Conservation (phyloP, 1,139 yeast genomes). For the Yarrowia galli region DNA sequence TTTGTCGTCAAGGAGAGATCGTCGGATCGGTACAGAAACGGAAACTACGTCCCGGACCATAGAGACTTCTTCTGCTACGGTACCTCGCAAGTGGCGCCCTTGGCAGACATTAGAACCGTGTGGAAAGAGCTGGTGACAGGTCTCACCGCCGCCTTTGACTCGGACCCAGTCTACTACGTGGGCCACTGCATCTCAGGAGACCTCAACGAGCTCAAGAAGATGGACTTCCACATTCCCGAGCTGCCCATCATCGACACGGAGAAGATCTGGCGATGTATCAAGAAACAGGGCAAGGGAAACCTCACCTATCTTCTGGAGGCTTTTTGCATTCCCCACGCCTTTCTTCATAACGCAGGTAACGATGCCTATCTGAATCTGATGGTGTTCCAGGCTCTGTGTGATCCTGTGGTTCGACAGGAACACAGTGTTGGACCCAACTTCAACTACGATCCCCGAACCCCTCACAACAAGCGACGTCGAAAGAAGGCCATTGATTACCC, state of each 20-base stretch:
- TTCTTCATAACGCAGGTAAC: slow-evolving; percentile 82
- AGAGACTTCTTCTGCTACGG: slow-evolving; percentile 65
- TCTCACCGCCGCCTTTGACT: slow-evolving; percentile 41
- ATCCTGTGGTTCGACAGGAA: slow-evolving; percentile 58
- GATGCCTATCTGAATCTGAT: slow-evolving; percentile 75
- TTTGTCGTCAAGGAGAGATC: slow-evolving; percentile 62
- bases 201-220: slow-evolving; percentile 57
- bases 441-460: slow-evolving; percentile 20
- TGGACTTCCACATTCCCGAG: slow-evolving; percentile 57
- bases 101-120: slow-evolving; percentile 42
- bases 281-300: slow-evolving; percentile 57
- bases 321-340: slow-evolving; percentile 66
- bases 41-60: slow-evolving; percentile 68
- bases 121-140: slow-evolving; percentile 40
- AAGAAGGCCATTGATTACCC: slow-evolving; percentile 31
- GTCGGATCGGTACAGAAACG: slow-evolving; percentile 55
- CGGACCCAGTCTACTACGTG: slow-evolving; percentile 56
- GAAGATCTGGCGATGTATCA: slow-evolving; percentile 56
- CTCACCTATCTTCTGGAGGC: slow-evolving; percentile 61
- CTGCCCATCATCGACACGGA: slow-evolving; percentile 60
- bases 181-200: slow-evolving; percentile 78
- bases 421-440: slow-evolving; percentile 20
- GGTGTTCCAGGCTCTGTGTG: slow-evolving; percentile 61
- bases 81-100: slow-evolving; percentile 41
- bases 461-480: slow-evolving; percentile 35